Evolutionary conservation across 208 protist genomes (phyloP), one percentile per base, ranked within the genome.

Genomic region (Crithidia bombi): DNA sequence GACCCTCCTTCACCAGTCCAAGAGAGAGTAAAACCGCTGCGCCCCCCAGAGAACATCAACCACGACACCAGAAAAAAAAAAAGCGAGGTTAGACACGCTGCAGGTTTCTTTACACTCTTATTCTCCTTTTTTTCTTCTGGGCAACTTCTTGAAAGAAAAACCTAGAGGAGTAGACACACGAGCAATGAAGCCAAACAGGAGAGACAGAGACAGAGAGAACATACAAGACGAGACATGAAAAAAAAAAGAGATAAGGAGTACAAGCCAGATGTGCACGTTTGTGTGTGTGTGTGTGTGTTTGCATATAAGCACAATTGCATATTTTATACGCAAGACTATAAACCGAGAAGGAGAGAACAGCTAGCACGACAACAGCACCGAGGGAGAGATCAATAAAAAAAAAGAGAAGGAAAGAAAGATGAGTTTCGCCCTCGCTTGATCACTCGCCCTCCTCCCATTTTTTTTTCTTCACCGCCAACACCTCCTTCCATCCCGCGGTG

Each of bases 221-320:
- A 43, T 3, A 36, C 11, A 30, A 73, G 21, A 38, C 41, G 38
- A 63, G 56, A 57, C n/a, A n/a, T n/a, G n/a, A n/a, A n/a, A n/a
- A n/a, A n/a, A n/a, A n/a, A n/a, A n/a, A n/a, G n/a, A n/a, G n/a
- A n/a, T n/a, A n/a, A n/a, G n/a, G n/a, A n/a, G n/a, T n/a, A n/a
- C n/a, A n/a, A n/a, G n/a, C n/a, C n/a, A n/a, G n/a, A 67, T 30
- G 17, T 44, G 21, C 55, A 33, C n/a, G 14, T 58, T 6, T 55
- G 33, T 55, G 33, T 55, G 17, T 55, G 28, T 55, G 28, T 55
- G 50, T 55, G 28, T 55, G 50, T 55, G 19, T 36, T 55, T 49
- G 14, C 6, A 21, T 6, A 49, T 21, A 21, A 3, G 32, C 25
- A 54, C 49, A 32, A 32, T 23, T 50, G n/a, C 44, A 23, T 21